These are phyloP conservation scores for Drosera spatulata DNA, from an alignment of 179 eudicot genomes.

Conservation along the genomic window DNA sequence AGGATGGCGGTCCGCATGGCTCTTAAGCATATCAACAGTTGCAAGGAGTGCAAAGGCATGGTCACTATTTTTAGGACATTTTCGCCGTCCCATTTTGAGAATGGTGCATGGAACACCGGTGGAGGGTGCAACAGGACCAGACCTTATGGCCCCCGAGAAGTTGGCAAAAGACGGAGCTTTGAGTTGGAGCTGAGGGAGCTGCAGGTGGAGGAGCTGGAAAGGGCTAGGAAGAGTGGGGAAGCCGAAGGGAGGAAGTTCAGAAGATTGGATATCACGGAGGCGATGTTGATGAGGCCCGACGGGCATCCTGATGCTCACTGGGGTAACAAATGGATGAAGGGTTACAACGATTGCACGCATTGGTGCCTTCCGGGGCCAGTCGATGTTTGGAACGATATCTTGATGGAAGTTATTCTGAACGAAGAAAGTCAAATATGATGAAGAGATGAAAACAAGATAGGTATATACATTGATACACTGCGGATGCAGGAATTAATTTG, in stretches of 20 bases:
- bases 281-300: conserved; percentile 50
- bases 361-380: conserved; percentile 73
- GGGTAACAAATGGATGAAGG: conserved; percentile 48
- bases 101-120: conserved; percentile 54
- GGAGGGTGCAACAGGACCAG: conserved; percentile 50
- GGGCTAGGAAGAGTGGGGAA: conserved; percentile 12
- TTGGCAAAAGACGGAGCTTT: conserved; percentile 1
- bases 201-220: conserved; percentile 32
- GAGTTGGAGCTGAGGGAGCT: conserved; percentile 21
- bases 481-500: too few species aligned
- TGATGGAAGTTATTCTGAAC: conserved; percentile 21
- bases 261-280: conserved; percentile 37
- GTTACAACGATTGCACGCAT: conserved; percentile 58
- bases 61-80: conserved; percentile 49
- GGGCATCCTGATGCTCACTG: conserved; percentile 50
- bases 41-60: conserved; percentile 22
- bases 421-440: neutral
- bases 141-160: conserved; percentile 15
- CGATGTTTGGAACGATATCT: conserved; percentile 48
- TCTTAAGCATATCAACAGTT: conserved; percentile 22
- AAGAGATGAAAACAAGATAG: too few species aligned
- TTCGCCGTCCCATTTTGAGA: conserved; percentile 65
- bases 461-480: too few species aligned
- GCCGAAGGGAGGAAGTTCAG: conserved; percentile 15
- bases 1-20: conserved; percentile 36